Percentiles rank a stretch among this genome's conserved stretches.
Evolutionary conservation across 2,329 filamentous ascomycete genomes (phyloP).

Genomic region (Lanzia echinophila): DNA sequence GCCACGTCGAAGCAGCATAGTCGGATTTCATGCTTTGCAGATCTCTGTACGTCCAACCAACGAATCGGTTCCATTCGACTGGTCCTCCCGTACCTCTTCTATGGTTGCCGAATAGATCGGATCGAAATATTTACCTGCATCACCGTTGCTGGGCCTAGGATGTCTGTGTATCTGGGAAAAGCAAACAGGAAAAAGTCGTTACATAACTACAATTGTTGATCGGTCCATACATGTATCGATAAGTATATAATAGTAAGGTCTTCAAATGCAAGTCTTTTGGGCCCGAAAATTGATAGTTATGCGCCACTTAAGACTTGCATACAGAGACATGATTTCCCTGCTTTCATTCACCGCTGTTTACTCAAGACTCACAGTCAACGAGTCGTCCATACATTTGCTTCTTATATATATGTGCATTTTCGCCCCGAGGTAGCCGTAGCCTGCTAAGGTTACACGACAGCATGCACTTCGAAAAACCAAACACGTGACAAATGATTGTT

Average conservation of each 20-base stretch:
- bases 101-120: slow-evolving; percentile 10
- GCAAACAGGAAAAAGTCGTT: slow-evolving; percentile 6
- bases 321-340: background rate
- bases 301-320: slow-evolving; percentile 12
- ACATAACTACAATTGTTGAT: background rate
- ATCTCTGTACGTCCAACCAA: slow-evolving; percentile 12
- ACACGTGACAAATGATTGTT: background rate
- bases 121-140: slow-evolving; percentile 17
- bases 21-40: slow-evolving; percentile 4
- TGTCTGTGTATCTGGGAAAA: slow-evolving; percentile 4
- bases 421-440: slow-evolving; percentile 9
- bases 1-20: slow-evolving; percentile 8
- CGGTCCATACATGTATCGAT: background rate
- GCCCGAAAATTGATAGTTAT: slow-evolving; percentile 17
- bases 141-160: slow-evolving; percentile 12
- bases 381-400: background rate
- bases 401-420: background rate
- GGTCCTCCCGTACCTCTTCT: slow-evolving; percentile 2
- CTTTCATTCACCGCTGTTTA: slow-evolving; percentile 25
- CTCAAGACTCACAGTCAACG: background rate
- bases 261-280: background rate
- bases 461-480: background rate
- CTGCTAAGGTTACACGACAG: slow-evolving; percentile 17
- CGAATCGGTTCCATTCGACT: slow-evolving; percentile 14
- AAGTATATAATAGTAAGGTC: background rate